Evolutionary conservation across 2,329 filamentous ascomycete species (phyloP).

Genomic region (Cladophialophora carrionii): DNA sequence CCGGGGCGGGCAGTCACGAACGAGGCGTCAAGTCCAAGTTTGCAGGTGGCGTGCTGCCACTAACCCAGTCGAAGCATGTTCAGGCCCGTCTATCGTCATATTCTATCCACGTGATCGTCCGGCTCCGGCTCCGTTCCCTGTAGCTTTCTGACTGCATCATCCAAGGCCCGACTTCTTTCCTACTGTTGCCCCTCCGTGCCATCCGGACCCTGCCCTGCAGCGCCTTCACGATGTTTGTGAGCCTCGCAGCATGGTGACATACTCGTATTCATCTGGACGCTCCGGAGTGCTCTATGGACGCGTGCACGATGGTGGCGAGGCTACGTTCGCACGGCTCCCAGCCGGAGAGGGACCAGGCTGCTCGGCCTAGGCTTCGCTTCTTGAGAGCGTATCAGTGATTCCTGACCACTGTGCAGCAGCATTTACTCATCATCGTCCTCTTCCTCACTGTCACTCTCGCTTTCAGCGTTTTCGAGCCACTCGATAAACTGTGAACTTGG

Average conservation of each 20-base stretch:
- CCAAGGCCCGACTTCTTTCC: not conserved
- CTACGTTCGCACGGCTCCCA: not conserved
- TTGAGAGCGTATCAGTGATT: not conserved
- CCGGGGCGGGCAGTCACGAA: not conserved
- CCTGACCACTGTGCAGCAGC: not conserved
- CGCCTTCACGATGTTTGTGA: too few species aligned
- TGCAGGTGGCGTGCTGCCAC: not conserved
- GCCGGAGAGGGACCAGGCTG: too few species aligned
- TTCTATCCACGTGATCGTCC: not conserved
- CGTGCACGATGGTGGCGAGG: not conserved
- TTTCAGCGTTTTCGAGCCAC: slow-evolving; percentile 77
- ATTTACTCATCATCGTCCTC: slow-evolving; percentile 56
- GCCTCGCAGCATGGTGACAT: not conserved
- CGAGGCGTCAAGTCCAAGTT: not conserved
- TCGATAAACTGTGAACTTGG: slow-evolving; percentile 80
- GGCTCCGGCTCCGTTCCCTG: not conserved
- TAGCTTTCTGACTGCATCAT: not conserved
- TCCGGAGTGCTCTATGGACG: not conserved
- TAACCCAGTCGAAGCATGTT: not conserved
- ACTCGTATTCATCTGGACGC: not conserved
- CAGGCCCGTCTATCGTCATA: not conserved
- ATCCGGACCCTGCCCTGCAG: not conserved
- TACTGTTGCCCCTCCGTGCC: not conserved
- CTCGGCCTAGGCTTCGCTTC: not conserved
- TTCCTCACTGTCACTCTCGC: slow-evolving; percentile 70